Percentiles rank a stretch among this genome's conserved stretches.
Evolutionary conservation across 176 grass and related monocot species (phyloP).

Genomic region (Zea mays): DNA sequence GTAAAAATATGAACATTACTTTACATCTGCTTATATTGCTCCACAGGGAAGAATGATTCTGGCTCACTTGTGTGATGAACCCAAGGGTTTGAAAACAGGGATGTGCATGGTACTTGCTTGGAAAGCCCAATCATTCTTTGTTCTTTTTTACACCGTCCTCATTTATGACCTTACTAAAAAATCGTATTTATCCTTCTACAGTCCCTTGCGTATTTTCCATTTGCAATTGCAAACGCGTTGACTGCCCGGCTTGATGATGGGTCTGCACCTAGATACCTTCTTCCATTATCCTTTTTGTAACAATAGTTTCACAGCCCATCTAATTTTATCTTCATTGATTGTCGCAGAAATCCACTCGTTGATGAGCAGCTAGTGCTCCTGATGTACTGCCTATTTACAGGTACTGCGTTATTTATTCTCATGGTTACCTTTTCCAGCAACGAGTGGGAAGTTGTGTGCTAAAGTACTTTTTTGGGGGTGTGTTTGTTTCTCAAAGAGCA

Average conservation of each 20-base stretch:
- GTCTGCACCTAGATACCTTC: constrained; percentile 52
- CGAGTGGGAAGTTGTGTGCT: not conserved
- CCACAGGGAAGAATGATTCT: constrained; percentile 95
- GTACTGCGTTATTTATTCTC: constrained; percentile 48
- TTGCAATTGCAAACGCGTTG: constrained; percentile 90
- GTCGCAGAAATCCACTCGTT: constrained; percentile 71
- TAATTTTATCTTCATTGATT: constrained; percentile 32
- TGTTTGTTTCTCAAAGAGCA: not conserved
- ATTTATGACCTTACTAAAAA: constrained; percentile 23
- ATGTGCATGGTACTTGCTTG: constrained; percentile 86
- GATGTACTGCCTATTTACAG: constrained; percentile 84
- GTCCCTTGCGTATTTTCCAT: constrained; percentile 83
- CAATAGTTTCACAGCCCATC: constrained; percentile 21
- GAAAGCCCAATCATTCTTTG: constrained; percentile 30
- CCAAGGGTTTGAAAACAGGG: constrained; percentile 97
- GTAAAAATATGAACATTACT: not conserved
- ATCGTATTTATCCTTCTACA: constrained; percentile 31
- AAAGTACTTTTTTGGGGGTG: not conserved
- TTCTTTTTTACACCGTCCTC: constrained; percentile 9
- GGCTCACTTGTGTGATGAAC: constrained; percentile 97
- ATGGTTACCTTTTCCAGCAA: constrained; percentile 5
- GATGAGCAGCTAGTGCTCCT: constrained; percentile 90
- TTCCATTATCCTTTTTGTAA: constrained; percentile 7
- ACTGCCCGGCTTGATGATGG: constrained; percentile 82
- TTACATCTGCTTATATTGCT: constrained; percentile 32